Evolutionary conservation across 441 rosid species (phyloP).

Genomic region (Oxalis stricta): DNA sequence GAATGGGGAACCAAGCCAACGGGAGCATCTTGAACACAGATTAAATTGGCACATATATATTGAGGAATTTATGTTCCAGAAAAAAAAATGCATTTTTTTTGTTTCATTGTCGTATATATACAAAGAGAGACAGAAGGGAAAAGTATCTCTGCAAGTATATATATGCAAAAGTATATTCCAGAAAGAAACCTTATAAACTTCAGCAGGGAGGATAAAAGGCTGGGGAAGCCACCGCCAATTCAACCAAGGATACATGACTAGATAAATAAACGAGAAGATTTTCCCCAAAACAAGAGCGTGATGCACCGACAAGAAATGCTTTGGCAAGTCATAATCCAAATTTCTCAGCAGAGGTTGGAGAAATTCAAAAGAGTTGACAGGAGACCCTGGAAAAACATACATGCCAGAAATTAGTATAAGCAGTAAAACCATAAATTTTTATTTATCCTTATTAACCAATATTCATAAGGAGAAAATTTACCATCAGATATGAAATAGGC

Average conservation of each 20-base stretch:
- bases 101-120: too few species aligned
- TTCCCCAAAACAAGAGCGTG: conserved; percentile 47
- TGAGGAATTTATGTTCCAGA: too few species aligned
- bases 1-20: too few species aligned
- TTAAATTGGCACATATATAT: too few species aligned
- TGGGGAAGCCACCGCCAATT: conserved; percentile 76
- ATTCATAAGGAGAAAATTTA: conserved; percentile 10
- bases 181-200: conserved; percentile 63
- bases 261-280: conserved; percentile 42
- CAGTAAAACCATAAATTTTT: conserved; percentile 1
- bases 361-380: conserved; percentile 81
- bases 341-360: conserved; percentile 50
- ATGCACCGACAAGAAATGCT: conserved; percentile 35
- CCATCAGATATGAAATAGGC: conserved; percentile 91
- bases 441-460: background rate
- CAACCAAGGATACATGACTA: conserved; percentile 68
- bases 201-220: conserved; percentile 80
- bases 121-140: too few species aligned
- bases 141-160: background rate
- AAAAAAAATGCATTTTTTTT: too few species aligned
- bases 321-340: conserved; percentile 63
- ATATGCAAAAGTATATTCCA: too few species aligned
- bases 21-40: too few species aligned
- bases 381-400: conserved; percentile 57
- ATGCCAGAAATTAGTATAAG: background rate